These are phyloP conservation scores for Rhizopogon vesiculosus DNA, from an alignment of 768 basidiomycete species.

Conservation along the genomic window DNA sequence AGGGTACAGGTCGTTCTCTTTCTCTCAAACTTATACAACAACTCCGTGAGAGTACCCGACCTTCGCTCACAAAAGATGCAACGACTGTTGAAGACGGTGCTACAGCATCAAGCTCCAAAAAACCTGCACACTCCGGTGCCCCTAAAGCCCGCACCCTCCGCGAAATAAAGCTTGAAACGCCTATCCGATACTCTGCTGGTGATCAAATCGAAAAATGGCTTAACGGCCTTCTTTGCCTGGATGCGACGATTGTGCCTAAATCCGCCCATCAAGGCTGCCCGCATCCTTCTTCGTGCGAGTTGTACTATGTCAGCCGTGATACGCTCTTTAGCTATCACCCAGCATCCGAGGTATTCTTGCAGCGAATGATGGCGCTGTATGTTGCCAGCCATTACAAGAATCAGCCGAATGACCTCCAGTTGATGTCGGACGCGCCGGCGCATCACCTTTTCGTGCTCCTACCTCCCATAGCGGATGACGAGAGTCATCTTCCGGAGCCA, in stretches of 20 bases:
- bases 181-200: conserved; percentile 85
- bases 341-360: conserved; percentile 95
- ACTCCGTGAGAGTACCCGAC: conserved; percentile 85
- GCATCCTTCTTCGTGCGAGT: conserved; percentile 89
- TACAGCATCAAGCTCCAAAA: conserved; percentile 46
- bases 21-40: conserved; percentile 98
- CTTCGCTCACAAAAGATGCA: conserved; percentile 67
- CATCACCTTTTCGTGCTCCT: conserved; percentile 95
- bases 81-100: conserved; percentile 34
- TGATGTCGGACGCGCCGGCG: conserved; percentile 94
- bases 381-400: conserved; percentile 99
- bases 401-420: conserved; percentile 97
- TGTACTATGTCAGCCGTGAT: conserved; percentile 94
- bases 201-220: conserved; percentile 96
- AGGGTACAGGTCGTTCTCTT: conserved; percentile 97
- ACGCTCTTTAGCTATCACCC: conserved; percentile 97
- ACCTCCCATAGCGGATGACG: conserved; percentile 88
- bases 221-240: conserved; percentile 84
- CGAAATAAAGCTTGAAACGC: conserved; percentile 92
- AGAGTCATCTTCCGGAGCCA: conserved; percentile 89
- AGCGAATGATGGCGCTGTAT: conserved; percentile 97
- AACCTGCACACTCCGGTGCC: conserved; percentile 48
- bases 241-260: conserved; percentile 63
- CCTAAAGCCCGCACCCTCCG: conserved; percentile 69
- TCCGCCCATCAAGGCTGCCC: conserved; percentile 73